Percentiles rank a stretch among this genome's conserved stretches.
phyloP scores from a whole-genome alignment of 352 stramenopile genomes.

The Globisporangium radiosum region DNA sequence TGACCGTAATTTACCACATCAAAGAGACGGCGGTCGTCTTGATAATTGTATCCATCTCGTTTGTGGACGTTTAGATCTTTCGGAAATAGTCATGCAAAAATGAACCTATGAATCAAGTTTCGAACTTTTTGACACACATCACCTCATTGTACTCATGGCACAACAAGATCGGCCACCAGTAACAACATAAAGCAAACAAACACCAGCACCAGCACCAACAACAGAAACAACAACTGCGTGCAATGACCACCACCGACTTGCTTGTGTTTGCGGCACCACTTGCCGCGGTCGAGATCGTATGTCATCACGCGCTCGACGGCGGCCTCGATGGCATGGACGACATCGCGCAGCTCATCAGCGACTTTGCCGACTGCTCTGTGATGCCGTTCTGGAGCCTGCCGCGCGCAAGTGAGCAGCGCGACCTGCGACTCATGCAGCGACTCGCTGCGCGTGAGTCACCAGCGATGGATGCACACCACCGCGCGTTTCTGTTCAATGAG shows the following conservation, averaged over 20 bases:
- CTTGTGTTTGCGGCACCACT: not conserved
- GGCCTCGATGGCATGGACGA: not conserved
- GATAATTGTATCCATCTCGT: no score
- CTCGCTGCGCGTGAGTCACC: not conserved
- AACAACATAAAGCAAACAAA: no score
- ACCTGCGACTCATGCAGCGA: conserved; percentile 2
- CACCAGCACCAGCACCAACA: no score
- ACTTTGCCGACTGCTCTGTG: conserved; percentile 3
- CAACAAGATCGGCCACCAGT: no score
- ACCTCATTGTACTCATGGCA: no score
- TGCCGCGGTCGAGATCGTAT: not conserved
- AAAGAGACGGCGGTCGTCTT: no score
- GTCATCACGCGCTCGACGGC: not conserved
- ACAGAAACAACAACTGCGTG: no score
- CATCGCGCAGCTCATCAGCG: conserved; percentile 7
- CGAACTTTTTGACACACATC: no score
- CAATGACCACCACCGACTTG: not conserved
- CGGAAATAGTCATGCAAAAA: no score
- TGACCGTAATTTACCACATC: no score
- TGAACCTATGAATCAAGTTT: no score
- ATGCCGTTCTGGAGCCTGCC: not conserved
- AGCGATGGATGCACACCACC: not conserved
- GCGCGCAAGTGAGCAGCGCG: not conserved
- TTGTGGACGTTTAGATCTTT: no score
- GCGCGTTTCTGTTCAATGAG: conserved; percentile 1